Evolutionary conservation across 2,329 filamentous ascomycete genomes (phyloP).

Genomic region (Calonectria hongkongensis): DNA sequence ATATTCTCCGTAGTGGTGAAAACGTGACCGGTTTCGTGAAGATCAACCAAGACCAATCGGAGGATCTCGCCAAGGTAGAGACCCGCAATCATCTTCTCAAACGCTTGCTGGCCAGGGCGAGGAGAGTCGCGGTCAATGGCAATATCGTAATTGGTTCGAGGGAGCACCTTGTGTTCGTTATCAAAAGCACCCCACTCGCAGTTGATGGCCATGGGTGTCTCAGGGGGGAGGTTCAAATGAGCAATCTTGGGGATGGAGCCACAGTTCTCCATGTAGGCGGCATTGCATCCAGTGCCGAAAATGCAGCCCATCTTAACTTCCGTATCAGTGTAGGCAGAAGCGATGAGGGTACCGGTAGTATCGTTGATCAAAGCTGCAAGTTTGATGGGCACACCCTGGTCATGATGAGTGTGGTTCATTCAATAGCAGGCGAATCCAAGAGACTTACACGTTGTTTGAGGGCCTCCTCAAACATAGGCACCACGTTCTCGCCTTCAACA

Average conservation of each 20-base stretch:
- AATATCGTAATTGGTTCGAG: constrained; percentile 88
- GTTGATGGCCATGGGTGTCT: constrained; percentile 95
- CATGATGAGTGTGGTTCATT: constrained; percentile 38
- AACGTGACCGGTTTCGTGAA: constrained; percentile 87
- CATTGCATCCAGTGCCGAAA: constrained; percentile 98
- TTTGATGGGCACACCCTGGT: constrained; percentile 90
- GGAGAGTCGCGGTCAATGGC: constrained; percentile 94
- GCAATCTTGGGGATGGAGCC: constrained; percentile 95
- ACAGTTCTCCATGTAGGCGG: constrained; percentile 96
- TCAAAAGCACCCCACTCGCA: constrained; percentile 99
- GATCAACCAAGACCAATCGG: constrained; percentile 88
- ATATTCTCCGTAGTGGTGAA: constrained; percentile 84
- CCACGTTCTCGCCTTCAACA: constrained; percentile 92
- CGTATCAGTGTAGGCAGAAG: constrained; percentile 95
- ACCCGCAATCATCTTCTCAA: constrained; percentile 98
- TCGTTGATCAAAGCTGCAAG: constrained; percentile 96
- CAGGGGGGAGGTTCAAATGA: constrained; percentile 89
- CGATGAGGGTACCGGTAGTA: constrained; percentile 96
- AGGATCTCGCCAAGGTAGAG: constrained; percentile 97
- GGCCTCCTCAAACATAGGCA: constrained; percentile 89
- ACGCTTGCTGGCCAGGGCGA: constrained; percentile 93
- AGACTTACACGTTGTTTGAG: constrained; percentile 73
- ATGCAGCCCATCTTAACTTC: constrained; percentile 97
- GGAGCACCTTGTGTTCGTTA: constrained; percentile 92
- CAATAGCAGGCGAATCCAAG: no score